Conservation (phyloP, 129 eudicot genomes). For the Flaveria brownii region DNA sequence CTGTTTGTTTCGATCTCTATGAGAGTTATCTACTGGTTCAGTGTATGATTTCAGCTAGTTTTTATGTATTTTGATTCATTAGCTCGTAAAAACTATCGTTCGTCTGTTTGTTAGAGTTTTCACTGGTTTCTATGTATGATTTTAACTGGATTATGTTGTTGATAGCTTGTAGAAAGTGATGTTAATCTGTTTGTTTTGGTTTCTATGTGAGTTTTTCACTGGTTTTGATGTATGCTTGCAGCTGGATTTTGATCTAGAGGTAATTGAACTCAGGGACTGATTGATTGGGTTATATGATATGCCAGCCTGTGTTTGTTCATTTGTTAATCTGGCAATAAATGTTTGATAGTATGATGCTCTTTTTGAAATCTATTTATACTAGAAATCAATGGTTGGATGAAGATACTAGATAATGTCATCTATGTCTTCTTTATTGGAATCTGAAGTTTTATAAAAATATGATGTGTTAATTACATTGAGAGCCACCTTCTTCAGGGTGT, state of each 20-base stretch:
- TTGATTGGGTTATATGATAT: slow-evolving; percentile 15
- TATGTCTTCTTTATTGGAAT: background rate
- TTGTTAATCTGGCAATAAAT: background rate
- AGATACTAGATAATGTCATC: background rate
- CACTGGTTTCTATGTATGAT: slow-evolving; percentile 9
- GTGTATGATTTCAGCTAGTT: slow-evolving; percentile 21
- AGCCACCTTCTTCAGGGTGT: background rate
- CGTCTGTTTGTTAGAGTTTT: slow-evolving; percentile 9
- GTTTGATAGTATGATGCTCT: background rate
- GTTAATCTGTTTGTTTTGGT: background rate
- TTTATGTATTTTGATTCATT: background rate
- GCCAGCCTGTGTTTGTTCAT: background rate
- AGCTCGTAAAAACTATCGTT: background rate
- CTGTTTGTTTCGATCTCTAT: slow-evolving; percentile 10
- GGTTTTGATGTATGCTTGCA: slow-evolving; percentile 2
- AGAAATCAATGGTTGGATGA: slow-evolving; percentile 8
- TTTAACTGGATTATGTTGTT: background rate
- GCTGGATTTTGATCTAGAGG: background rate
- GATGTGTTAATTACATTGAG: background rate
- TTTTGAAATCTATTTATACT: slow-evolving; percentile 16
- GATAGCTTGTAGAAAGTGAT: background rate
- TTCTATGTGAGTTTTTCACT: background rate
- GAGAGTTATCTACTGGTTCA: background rate
- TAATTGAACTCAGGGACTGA: background rate
- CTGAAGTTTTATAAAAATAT: background rate